Percentiles rank a stretch among this genome's conserved stretches.
Evolutionary conservation across 371 early-diverging fungal species (phyloP).

Genomic region (Lichtheimia hyalospora): DNA sequence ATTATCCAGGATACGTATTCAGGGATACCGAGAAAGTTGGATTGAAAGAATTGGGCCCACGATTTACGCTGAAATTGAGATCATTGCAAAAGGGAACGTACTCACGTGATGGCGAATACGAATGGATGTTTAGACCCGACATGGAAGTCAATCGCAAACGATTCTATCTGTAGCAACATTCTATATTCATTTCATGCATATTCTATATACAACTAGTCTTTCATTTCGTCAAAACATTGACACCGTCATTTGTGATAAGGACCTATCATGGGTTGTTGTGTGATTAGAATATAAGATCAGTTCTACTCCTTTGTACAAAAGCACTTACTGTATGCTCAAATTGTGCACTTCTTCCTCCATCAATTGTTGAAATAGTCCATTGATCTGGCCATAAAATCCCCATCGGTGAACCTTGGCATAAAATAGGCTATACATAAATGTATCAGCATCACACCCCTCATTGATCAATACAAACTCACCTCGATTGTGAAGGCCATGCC

Average conservation of each 20-base stretch:
- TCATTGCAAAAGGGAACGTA: constrained; percentile 95
- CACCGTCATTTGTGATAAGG: not conserved
- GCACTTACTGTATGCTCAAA: constrained; percentile 76
- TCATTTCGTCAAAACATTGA: not conserved
- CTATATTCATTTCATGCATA: constrained; percentile 6
- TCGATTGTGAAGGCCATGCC: constrained; percentile 88
- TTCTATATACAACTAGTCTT: not conserved
- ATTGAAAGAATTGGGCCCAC: constrained; percentile 96
- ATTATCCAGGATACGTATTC: constrained; percentile 71
- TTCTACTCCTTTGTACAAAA: not conserved
- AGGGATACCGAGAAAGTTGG: constrained; percentile 85
- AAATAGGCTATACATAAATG: constrained; percentile 55
- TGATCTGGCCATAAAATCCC: constrained; percentile 84
- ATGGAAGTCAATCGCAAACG: constrained; percentile 84
- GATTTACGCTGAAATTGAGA: constrained; percentile 93
- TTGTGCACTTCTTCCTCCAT: constrained; percentile 89
- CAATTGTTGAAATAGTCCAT: constrained; percentile 84
- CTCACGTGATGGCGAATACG: constrained; percentile 90
- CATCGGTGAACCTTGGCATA: constrained; percentile 75
- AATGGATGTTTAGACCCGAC: constrained; percentile 92
- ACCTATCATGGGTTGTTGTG: not conserved
- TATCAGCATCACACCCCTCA: not conserved
- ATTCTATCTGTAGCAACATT: constrained; percentile 69
- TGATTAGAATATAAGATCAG: not conserved
- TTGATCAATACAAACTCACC: not conserved